phyloP scores from a whole-genome alignment of 352 stramenopile species.

The Globisporangium alternatum region DNA sequence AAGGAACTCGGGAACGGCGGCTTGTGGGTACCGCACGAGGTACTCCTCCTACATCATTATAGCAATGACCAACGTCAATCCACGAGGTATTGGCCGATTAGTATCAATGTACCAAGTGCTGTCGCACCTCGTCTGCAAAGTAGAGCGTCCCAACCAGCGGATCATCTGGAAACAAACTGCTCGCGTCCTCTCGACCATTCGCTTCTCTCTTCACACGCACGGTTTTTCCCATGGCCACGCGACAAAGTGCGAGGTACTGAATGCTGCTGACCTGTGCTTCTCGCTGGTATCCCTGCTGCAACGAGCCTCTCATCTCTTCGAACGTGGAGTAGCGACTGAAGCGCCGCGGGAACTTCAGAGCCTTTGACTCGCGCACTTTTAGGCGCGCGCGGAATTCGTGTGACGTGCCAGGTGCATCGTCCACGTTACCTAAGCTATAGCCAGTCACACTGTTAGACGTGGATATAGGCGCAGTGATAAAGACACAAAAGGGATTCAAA shows the following conservation, averaged over 20 bases:
- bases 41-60: constrained; percentile 56
- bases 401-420: constrained; percentile 21
- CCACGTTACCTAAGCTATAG: constrained; percentile 1
- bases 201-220: constrained; percentile 20
- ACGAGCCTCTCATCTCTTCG: constrained; percentile 22
- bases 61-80: neutral
- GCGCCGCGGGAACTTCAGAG: constrained; percentile 44
- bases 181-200: neutral
- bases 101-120: neutral
- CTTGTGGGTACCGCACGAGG: constrained; percentile 49
- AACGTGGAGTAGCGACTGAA: constrained; percentile 81
- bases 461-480: neutral
- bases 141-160: constrained; percentile 38
- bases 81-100: neutral
- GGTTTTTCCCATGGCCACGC: constrained; percentile 60
- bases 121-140: constrained; percentile 30
- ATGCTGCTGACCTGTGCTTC: constrained; percentile 2
- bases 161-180: constrained; percentile 26
- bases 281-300: neutral
- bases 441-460: neutral
- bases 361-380: constrained; percentile 8
- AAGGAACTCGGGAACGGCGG: constrained; percentile 75
- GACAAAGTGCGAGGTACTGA: constrained; percentile 63
- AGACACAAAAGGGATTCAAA: neutral
- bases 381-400: constrained; percentile 12